phyloP scores from a whole-genome alignment of 495 filamentous ascomycete species.

The Penicillium argentinense region DNA sequence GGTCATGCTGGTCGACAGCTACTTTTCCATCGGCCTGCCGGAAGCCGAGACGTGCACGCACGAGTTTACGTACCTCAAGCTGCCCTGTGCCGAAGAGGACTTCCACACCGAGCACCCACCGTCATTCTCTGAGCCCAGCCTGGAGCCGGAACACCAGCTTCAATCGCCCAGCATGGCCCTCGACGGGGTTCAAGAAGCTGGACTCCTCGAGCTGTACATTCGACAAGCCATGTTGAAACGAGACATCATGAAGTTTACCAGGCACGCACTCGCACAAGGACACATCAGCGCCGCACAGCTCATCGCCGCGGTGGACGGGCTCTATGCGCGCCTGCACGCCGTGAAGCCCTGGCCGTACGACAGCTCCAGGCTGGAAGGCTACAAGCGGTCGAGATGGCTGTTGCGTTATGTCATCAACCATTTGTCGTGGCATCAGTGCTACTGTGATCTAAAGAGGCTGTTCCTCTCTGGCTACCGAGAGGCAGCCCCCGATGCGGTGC shows the following conservation, averaged over 20 bases:
- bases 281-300: no score
- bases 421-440: constrained; percentile 17
- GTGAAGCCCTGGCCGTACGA: no score
- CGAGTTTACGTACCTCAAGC: constrained; percentile 17
- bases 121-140: no score
- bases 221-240: constrained; percentile 10
- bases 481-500: constrained; percentile 12
- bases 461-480: constrained; percentile 19
- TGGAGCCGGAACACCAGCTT: not conserved
- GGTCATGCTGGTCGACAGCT: constrained; percentile 12
- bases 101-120: constrained; percentile 4
- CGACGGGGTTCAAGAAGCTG: not conserved
- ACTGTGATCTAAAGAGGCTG: constrained; percentile 22
- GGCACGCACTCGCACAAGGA: constrained; percentile 8
- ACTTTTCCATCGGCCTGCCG: constrained; percentile 20
- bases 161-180: no score
- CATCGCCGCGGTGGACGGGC: no score
- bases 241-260: constrained; percentile 17
- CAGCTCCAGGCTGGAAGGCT: no score
- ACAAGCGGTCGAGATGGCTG: no score
- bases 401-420: constrained; percentile 1
- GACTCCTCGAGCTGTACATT: constrained; percentile 6
- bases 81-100: constrained; percentile 13
- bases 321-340: no score
- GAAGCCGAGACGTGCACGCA: constrained; percentile 17